Evolutionary conservation across 2,329 filamentous ascomycete species (phyloP), one percentile per base, ranked within the genome.

Genomic region (Meredithiella fracta): DNA sequence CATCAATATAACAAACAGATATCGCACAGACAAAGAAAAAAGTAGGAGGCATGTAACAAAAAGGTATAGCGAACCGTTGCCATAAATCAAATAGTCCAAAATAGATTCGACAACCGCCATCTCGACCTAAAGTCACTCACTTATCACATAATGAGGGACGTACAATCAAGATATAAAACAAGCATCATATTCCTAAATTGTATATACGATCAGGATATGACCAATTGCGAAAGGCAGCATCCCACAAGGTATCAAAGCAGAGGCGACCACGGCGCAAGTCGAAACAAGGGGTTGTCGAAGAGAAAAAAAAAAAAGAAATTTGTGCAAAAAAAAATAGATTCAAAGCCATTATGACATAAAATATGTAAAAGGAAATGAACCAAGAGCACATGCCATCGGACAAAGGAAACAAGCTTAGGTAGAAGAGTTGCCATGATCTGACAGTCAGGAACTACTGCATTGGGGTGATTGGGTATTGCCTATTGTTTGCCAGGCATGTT

Each of bases 201-300:
- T 55, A 58, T 52, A 55, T 58, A 53, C 56, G 44, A 47, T 44
- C 47, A 58, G 53, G 38, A 58, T 55, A 58, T 58, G 47, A 55
- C 51, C 56, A 52, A 58, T 25, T 37, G 23, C 22, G 44, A 49
- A 49, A 49, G 44, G 44, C 44, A 31, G 31, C 53, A 55, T 55
- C 51, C 44, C 53, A 55, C 52, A 20, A 58, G 53, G 53, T 55
- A 55, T 55, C 53, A 53, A 58, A 58, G 40, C 56, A 54, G 47
- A 55, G 44, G 20, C 42, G 44, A 26, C 42, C 55, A 57, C 40
- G 44, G 31, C 44, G 7, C 40, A 49, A 52, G 34, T 37, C 25
- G 26, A 52, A 38, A 52, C 34, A 44, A 42, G n/a, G 29, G 34
- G 44, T 47, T 47, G 40, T 8, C 25, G 26, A 47, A 22, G 26